Evolutionary conservation across 1,284 basidiomycete species (phyloP).

Genomic region (Ceratobasidium sp.): DNA sequence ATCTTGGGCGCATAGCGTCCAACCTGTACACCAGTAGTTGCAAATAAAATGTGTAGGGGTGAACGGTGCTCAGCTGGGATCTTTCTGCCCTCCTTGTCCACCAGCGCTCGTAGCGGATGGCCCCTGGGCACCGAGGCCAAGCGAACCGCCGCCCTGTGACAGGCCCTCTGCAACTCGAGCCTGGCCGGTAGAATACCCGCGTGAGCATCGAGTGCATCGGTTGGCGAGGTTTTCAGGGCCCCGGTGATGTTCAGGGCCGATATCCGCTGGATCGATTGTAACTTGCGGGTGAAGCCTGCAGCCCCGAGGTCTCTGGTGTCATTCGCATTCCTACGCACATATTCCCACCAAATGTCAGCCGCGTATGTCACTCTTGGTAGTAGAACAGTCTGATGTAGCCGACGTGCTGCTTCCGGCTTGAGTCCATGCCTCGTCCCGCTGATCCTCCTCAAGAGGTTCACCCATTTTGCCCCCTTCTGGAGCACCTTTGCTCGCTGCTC

Average conservation of each 20-base stretch:
- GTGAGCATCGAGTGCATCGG: constrained; percentile 15
- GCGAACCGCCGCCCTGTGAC: constrained; percentile 17
- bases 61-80: constrained; percentile 7
- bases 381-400: constrained; percentile 18
- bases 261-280: constrained; percentile 24
- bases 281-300: neutral
- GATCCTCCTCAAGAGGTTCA: constrained; percentile 1
- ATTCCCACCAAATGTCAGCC: no score
- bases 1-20: no score
- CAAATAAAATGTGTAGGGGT: constrained; percentile 1
- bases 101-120: constrained; percentile 3
- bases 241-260: neutral
- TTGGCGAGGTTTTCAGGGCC: constrained; percentile 15
- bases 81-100: neutral
- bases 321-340: no score
- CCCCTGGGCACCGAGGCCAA: neutral
- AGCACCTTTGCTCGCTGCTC: constrained; percentile 35
- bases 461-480: constrained; percentile 5
- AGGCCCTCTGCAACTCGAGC: constrained; percentile 17
- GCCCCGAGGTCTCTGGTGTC: no score
- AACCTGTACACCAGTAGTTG: neutral
- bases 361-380: constrained; percentile 21
- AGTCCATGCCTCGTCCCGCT: neutral
- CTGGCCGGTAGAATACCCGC: constrained; percentile 21
- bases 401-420: constrained; percentile 5